Percentiles rank a stretch among this genome's conserved stretches.
These are phyloP conservation scores for Zizania latifolia DNA, from an alignment of 176 grass and related monocot species.

Conservation along the genomic window DNA sequence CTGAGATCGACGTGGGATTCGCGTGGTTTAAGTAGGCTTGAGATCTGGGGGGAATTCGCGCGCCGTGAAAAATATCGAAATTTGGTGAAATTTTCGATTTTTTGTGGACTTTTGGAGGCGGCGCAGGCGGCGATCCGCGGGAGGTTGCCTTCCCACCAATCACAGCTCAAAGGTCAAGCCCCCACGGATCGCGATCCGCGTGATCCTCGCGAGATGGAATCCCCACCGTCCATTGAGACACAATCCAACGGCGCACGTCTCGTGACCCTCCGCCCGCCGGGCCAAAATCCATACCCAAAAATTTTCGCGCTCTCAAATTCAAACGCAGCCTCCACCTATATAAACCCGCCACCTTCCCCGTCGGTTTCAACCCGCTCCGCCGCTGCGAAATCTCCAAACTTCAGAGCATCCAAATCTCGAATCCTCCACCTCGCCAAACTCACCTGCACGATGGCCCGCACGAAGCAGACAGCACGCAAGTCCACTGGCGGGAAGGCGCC, in stretches of 20 bases:
- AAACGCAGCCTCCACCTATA: background rate
- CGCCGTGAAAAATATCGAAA: background rate
- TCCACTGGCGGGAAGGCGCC: conserved; percentile 80
- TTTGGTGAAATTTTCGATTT: no score
- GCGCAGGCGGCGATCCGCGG: background rate
- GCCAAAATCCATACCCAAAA: background rate
- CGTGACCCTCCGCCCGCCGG: background rate
- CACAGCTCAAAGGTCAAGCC: background rate
- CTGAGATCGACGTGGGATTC: background rate
- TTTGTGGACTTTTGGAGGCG: no score
- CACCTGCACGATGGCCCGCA: conserved; percentile 49
- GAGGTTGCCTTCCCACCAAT: background rate
- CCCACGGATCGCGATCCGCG: conserved; percentile 4
- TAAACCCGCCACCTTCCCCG: background rate
- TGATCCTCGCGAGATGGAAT: background rate
- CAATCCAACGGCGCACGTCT: background rate
- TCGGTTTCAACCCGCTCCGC: background rate
- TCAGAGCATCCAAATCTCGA: background rate
- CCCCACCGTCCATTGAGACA: background rate
- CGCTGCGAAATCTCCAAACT: background rate
- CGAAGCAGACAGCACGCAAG: conserved; percentile 82
- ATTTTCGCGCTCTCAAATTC: background rate
- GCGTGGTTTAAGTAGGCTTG: background rate
- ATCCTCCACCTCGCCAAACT: background rate
- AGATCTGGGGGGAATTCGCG: background rate